Evolutionary conservation across 129 eudicot species (phyloP).

Genomic region (Flaveria brownii): DNA sequence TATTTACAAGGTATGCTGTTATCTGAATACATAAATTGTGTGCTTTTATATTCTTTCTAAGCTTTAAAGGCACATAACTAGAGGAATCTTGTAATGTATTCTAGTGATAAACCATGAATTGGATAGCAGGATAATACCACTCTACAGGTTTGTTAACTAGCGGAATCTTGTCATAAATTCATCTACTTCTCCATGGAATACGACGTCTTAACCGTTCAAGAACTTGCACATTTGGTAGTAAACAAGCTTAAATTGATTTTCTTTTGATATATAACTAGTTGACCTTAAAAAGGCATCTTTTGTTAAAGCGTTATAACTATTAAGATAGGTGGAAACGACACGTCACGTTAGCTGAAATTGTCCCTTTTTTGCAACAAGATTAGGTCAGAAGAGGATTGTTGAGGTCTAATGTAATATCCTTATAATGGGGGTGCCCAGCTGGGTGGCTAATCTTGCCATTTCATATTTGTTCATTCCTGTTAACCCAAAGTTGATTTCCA

Average conservation of each 20-base stretch:
- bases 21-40: background rate
- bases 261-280: background rate
- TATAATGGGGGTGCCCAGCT: background rate
- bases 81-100: background rate
- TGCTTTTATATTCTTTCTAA: background rate
- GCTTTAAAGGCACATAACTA: background rate
- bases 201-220: background rate
- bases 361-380: background rate
- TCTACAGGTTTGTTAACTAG: background rate
- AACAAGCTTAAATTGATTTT: background rate
- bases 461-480: background rate
- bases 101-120: background rate
- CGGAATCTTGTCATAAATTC: background rate
- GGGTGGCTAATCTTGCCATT: background rate
- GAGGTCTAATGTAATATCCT: background rate
- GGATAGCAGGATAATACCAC: background rate
- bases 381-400: background rate
- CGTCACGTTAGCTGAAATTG: background rate
- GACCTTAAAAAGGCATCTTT: background rate
- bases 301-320: background rate
- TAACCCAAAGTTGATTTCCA: background rate
- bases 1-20: slow-evolving; percentile 1
- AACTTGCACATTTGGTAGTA: slow-evolving; percentile 6
- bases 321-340: background rate
- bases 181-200: background rate